phyloP scores from a whole-genome alignment of 257 asterid genomes.

The Coffea eugenioides region DNA sequence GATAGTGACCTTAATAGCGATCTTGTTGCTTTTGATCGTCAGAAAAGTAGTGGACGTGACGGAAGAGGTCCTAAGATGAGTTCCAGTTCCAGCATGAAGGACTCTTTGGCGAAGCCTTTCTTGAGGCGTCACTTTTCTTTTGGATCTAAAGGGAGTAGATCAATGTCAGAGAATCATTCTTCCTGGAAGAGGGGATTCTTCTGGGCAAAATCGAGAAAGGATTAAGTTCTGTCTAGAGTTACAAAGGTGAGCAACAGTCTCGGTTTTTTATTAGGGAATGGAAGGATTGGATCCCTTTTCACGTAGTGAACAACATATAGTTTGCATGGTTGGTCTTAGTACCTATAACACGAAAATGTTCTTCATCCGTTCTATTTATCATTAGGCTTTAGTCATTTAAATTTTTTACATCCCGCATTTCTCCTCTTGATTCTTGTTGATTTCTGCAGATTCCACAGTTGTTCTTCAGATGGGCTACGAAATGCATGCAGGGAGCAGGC shows the following conservation, averaged over 20 bases:
- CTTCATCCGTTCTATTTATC: background rate
- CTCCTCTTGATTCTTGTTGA: slow-evolving; percentile 7
- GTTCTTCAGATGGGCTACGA: slow-evolving; percentile 11
- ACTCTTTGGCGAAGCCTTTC: slow-evolving; percentile 60
- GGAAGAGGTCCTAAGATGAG: slow-evolving; percentile 55
- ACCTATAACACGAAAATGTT: background rate
- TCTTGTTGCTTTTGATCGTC: slow-evolving; percentile 41
- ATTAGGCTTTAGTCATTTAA: background rate
- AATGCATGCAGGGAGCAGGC: slow-evolving; percentile 11
- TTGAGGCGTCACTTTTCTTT: slow-evolving; percentile 77
- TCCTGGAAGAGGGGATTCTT: slow-evolving; percentile 49
- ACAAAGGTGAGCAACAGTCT: slow-evolving; percentile 26
- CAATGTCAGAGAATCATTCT: slow-evolving; percentile 50
- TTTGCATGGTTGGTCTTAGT: background rate
- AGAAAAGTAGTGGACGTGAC: slow-evolving; percentile 45
- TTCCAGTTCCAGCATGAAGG: slow-evolving; percentile 69
- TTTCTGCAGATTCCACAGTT: slow-evolving; percentile 18
- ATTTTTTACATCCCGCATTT: background rate
- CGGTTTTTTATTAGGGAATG: background rate
- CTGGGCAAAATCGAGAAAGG: slow-evolving; percentile 76
- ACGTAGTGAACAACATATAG: background rate
- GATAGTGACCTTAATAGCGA: slow-evolving; percentile 56
- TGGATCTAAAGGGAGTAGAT: slow-evolving; percentile 53
- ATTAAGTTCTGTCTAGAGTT: slow-evolving; percentile 31
- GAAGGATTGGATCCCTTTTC: background rate